phyloP scores from a whole-genome alignment of 75 land plant genomes.

The Selaginella moellendorffii region DNA sequence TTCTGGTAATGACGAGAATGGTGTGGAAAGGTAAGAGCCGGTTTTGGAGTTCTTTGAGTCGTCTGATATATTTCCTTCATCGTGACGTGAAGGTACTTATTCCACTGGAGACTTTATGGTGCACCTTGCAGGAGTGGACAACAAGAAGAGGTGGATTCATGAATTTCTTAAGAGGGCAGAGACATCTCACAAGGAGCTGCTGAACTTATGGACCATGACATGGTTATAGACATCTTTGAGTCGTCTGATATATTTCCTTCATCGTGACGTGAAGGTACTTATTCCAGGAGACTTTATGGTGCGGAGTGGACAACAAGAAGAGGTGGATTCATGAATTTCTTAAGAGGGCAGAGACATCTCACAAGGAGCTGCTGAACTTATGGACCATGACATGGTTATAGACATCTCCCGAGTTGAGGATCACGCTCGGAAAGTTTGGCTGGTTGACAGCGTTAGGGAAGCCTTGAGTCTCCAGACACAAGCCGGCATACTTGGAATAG shows the following conservation, averaged over 20 bases:
- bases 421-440: conserved; percentile 64
- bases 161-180: background rate
- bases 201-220: conserved; percentile 70
- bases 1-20: background rate
- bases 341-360: background rate
- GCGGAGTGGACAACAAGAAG: conserved; percentile 6
- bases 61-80: background rate
- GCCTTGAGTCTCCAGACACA: conserved; percentile 95
- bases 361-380: too few relatives aligned
- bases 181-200: too few relatives aligned
- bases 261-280: background rate
- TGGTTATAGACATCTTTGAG: conserved; percentile 54
- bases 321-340: conserved; percentile 6
- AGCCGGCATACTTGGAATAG: conserved; percentile 51
- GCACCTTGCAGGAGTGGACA: conserved; percentile 6
- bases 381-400: conserved; percentile 78
- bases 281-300: conserved; percentile 11
- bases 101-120: conserved; percentile 9
- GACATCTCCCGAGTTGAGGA: conserved; percentile 65
- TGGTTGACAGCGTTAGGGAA: conserved; percentile 89
- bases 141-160: conserved; percentile 5
- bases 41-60: background rate
- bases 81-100: conserved; percentile 2
- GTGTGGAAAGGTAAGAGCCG: conserved; percentile 7
- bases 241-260: background rate